Percentiles rank a stretch among this genome's conserved stretches.
Evolutionary conservation across 441 rosid species (phyloP).

Genomic region (Metrosideros polymorpha): DNA sequence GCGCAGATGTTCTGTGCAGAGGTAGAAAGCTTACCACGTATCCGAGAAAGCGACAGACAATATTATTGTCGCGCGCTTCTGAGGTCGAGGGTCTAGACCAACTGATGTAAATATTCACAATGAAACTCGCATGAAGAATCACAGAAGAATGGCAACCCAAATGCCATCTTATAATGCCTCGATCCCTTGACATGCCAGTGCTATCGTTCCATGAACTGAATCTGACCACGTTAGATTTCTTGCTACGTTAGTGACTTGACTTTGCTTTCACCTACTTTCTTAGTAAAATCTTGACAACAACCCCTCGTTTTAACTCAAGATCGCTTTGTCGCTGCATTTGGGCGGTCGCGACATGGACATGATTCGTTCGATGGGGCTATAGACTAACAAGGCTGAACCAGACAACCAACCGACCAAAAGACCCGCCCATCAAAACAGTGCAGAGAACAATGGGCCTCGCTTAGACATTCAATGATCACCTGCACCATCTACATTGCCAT

Average conservation of each 20-base stretch:
- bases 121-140: neutral
- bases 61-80: neutral
- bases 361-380: too few species aligned
- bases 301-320: neutral
- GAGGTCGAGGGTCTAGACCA: neutral
- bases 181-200: neutral
- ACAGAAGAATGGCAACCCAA: neutral
- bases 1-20: neutral
- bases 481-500: neutral
- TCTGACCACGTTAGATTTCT: neutral
- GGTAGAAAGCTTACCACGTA: neutral
- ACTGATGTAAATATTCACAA: neutral
- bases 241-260: neutral
- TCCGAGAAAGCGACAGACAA: neutral
- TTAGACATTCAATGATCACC: neutral
- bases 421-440: neutral
- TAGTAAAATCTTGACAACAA: neutral
- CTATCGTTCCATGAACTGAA: neutral
- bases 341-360: rapidly evolving
- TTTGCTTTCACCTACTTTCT: neutral
- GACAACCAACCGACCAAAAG: neutral
- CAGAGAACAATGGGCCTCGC: neutral
- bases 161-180: neutral
- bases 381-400: neutral
- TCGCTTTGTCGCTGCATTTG: neutral